A percentile compares a stretch with the other conserved stretches of the same genome.
Conservation (phyloP, 2,329 filamentous ascomycete species). For the Xylaria sp. region DNA sequence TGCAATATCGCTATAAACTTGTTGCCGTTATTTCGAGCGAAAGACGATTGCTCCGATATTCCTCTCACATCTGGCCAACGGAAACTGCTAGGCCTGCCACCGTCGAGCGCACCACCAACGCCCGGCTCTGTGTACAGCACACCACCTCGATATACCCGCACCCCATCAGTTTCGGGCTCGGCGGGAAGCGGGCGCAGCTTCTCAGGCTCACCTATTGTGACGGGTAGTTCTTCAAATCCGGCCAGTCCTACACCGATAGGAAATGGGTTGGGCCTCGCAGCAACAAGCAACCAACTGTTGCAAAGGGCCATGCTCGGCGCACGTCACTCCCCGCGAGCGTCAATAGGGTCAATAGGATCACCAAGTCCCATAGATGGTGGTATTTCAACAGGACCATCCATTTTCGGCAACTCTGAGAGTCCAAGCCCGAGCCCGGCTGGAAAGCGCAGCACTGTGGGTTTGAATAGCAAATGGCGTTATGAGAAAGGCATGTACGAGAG, state of each 20-base stretch:
- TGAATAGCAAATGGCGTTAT: slow-evolving; percentile 97
- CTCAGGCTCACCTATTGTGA: slow-evolving; percentile 68
- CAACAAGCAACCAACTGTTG: slow-evolving; percentile 68
- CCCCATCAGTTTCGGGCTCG: slow-evolving; percentile 72
- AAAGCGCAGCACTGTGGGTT: slow-evolving; percentile 77
- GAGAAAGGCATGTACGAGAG: slow-evolving; percentile 69
- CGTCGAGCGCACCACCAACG: slow-evolving; percentile 70
- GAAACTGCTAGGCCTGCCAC: slow-evolving; percentile 81
- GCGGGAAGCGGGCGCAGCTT: slow-evolving; percentile 69
- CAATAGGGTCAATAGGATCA: slow-evolving; percentile 56
- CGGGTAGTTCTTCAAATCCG: slow-evolving; percentile 59
- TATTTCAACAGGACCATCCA: slow-evolving; percentile 44
- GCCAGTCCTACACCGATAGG: slow-evolving; percentile 49
- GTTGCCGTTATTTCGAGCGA: slow-evolving; percentile 75
- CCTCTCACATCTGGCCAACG: slow-evolving; percentile 91
- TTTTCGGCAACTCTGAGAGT: slow-evolving; percentile 68
- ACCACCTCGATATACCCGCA: slow-evolving; percentile 86
- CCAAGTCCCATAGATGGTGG: slow-evolving; percentile 15
- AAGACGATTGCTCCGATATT: slow-evolving; percentile 87
- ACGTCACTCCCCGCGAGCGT: slow-evolving; percentile 65
- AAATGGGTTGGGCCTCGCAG: slow-evolving; percentile 48
- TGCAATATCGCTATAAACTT: slow-evolving; percentile 78
- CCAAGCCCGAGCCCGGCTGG: slow-evolving; percentile 74
- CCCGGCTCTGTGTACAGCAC: slow-evolving; percentile 81
- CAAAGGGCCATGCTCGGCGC: slow-evolving; percentile 72